Conservation (phyloP, 305 asterid species). For the Fraxinus sp. region DNA sequence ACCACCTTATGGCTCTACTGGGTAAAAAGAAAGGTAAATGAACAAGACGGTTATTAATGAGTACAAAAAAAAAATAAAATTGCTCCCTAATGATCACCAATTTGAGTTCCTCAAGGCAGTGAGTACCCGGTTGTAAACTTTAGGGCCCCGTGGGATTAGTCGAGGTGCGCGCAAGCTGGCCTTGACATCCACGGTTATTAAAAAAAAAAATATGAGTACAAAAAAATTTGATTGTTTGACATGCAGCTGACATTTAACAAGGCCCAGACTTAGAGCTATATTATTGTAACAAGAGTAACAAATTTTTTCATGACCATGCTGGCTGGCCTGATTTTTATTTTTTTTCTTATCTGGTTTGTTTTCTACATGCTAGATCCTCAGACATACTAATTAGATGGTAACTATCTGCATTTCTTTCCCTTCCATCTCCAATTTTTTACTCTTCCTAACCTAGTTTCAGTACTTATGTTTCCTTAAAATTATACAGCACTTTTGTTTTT, state of each 20-base stretch:
- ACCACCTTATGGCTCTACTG: background rate
- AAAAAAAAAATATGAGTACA: background rate
- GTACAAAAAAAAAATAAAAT: background rate
- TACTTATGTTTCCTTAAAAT: background rate
- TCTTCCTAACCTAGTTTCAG: background rate
- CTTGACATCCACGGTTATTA: too few species aligned
- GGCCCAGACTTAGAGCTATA: background rate
- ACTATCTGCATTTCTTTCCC: background rate
- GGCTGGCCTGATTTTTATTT: background rate
- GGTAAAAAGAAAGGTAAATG: background rate
- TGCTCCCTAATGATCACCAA: too few species aligned
- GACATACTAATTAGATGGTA: background rate
- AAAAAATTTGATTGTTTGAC: background rate
- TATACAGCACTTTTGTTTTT: background rate
- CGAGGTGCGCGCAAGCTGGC: too few species aligned
- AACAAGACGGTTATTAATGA: background rate
- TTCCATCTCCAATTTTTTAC: background rate
- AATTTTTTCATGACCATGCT: background rate
- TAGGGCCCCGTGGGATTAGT: too few species aligned
- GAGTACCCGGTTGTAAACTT: too few species aligned
- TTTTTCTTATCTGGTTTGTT: background rate
- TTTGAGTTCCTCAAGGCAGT: too few species aligned
- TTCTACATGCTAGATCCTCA: background rate
- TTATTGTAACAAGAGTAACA: background rate
- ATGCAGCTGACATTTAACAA: background rate